Conservation (phyloP, 2,329 filamentous ascomycete genomes). For the Graphilbum sp. region DNA sequence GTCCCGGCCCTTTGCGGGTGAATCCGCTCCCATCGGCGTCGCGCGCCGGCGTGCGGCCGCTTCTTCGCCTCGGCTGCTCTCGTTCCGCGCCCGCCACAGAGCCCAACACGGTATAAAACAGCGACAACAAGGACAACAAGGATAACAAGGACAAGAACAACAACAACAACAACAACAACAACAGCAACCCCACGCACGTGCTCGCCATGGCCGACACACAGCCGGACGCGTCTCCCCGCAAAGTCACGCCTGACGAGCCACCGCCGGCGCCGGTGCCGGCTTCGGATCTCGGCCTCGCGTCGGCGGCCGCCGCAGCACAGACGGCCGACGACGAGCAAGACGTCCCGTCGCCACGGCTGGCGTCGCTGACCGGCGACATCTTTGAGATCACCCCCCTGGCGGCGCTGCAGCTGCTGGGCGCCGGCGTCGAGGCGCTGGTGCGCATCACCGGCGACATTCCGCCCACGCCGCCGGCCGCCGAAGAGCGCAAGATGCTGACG, state of each 20-base stretch:
- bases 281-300: constrained; percentile 18
- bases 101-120: too few species aligned
- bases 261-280: constrained; percentile 28
- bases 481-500: constrained; percentile 42
- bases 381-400: constrained; percentile 55
- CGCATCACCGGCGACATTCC: constrained; percentile 62
- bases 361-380: constrained; percentile 39
- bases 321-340: constrained; percentile 1
- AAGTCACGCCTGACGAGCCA: constrained; percentile 7
- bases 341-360: constrained; percentile 6
- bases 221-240: neutral
- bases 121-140: too few species aligned
- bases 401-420: constrained; percentile 65
- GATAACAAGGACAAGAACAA: too few species aligned
- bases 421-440: constrained; percentile 54
- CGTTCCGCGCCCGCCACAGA: too few species aligned
- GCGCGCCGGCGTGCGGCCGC: too few species aligned
- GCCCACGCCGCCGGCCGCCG: constrained; percentile 48
- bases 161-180: too few species aligned
- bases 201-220: neutral
- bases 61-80: too few species aligned
- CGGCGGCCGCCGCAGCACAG: constrained; percentile 2
- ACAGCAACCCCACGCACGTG: too few species aligned
- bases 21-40: too few species aligned
- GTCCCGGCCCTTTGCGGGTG: too few species aligned